Percentiles rank a stretch among this genome's conserved stretches.
Evolutionary conservation across 345 rosid genomes (phyloP).

Genomic region (Gossypium rotundifolium): DNA sequence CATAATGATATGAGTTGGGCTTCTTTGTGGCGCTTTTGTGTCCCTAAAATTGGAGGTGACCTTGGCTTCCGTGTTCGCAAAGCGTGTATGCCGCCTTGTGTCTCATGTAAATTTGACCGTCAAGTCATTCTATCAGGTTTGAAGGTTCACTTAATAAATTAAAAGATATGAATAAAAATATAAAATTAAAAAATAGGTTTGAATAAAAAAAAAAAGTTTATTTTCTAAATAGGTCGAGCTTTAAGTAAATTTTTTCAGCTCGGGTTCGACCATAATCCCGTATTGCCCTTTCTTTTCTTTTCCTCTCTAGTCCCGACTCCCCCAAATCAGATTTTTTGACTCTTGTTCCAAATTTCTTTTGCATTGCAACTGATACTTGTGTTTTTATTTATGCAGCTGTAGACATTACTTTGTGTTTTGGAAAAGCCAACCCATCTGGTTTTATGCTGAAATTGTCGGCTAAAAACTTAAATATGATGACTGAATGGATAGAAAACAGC

Average conservation of each 20-base stretch:
- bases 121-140: too few relatives aligned
- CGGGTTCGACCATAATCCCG: rapidly evolving
- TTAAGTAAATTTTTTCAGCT: too few relatives aligned
- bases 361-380: not conserved
- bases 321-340: not conserved
- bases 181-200: rapidly evolving
- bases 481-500: slow-evolving; percentile 54
- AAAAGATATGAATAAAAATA: too few relatives aligned
- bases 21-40: too few relatives aligned
- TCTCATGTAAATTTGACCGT: rapidly evolving
- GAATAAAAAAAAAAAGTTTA: rapidly evolving
- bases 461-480: slow-evolving; percentile 16
- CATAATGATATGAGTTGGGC: too few relatives aligned
- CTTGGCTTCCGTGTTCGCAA: too few relatives aligned
- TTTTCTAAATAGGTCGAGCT: too few relatives aligned
- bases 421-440: not conserved
- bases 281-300: too few relatives aligned
- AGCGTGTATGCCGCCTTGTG: too few relatives aligned
- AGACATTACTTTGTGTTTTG: not conserved
- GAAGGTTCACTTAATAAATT: rapidly evolving
- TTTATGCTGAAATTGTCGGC: not conserved
- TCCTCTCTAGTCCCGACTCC: too few relatives aligned
- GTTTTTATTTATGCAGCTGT: not conserved
- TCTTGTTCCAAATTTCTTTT: not conserved
- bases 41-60: too few relatives aligned